phyloP scores from a whole-genome alignment of 306 rosid species.

The Dalbergia cultrata region DNA sequence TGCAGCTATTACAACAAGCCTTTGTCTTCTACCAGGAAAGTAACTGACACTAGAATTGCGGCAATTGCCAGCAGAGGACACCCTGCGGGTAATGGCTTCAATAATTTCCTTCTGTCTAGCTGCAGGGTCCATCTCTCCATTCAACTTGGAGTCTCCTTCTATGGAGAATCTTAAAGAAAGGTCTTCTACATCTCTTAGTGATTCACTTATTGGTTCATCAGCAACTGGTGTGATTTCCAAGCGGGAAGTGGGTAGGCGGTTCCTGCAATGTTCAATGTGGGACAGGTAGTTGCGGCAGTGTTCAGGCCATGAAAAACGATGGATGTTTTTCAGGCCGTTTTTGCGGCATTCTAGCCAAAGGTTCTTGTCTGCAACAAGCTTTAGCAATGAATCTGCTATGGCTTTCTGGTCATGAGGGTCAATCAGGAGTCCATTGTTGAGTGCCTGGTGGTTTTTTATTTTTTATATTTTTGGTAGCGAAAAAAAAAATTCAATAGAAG shows the following conservation, averaged over 20 bases:
- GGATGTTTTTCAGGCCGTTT: conserved; percentile 83
- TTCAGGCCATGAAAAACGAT: conserved; percentile 86
- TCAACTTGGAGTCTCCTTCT: conserved; percentile 66
- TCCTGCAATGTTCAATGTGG: conserved; percentile 70
- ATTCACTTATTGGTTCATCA: conserved; percentile 86
- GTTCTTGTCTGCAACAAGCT: conserved; percentile 79
- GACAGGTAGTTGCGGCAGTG: conserved; percentile 89
- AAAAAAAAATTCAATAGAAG: not conserved
- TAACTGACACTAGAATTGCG: conserved; percentile 47
- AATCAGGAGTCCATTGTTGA: conserved; percentile 76
- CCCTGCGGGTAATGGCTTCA: conserved; percentile 67
- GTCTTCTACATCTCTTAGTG: conserved; percentile 76
- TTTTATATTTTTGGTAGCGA: no score
- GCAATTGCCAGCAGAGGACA: conserved; percentile 52
- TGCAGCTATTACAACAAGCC: conserved; percentile 68
- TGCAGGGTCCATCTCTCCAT: conserved; percentile 62
- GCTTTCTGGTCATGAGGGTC: conserved; percentile 90
- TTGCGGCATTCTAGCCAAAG: conserved; percentile 83
- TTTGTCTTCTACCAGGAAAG: conserved; percentile 74
- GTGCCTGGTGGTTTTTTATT: conserved; percentile 51
- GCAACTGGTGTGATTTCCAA: conserved; percentile 64
- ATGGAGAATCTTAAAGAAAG: conserved; percentile 79
- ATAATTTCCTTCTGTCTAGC: conserved; percentile 76
- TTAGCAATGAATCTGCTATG: conserved; percentile 80
- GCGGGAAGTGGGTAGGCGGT: conserved; percentile 68